These are phyloP conservation scores for Fusarium subtropicale DNA, from an alignment of 2,329 filamentous ascomycete genomes.

Conservation along the genomic window DNA sequence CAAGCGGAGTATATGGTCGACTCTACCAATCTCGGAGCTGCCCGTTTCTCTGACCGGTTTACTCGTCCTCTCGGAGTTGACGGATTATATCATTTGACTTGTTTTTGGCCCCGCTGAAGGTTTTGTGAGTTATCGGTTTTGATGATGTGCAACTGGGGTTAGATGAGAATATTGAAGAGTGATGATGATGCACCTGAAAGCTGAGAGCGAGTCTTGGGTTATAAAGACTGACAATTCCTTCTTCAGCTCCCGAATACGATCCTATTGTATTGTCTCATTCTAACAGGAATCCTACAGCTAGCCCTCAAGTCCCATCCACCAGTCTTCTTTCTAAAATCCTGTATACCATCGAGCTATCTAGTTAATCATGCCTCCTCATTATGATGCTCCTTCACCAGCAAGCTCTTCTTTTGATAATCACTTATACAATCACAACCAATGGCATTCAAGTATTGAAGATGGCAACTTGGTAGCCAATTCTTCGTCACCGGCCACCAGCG, in stretches of 20 bases:
- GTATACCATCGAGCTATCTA: not conserved
- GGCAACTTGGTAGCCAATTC: conserved; percentile 48
- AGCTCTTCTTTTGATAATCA: conserved; percentile 26
- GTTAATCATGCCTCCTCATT: conserved; percentile 40
- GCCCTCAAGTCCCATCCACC: not conserved
- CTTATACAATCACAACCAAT: conserved; percentile 50
- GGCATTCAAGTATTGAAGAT: conserved; percentile 38
- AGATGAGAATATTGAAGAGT: not conserved
- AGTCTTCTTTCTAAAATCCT: not conserved
- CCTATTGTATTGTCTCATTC: not conserved
- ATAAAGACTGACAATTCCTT: conserved; percentile 11
- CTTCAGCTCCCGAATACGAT: too few species aligned
- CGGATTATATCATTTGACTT: conserved; percentile 33
- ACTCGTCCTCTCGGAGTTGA: conserved; percentile 19
- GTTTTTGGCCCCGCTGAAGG: conserved; percentile 17
- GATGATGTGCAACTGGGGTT: conserved; percentile 6
- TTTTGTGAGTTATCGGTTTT: conserved; percentile 13
- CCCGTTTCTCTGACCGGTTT: conserved; percentile 32
- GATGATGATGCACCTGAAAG: not conserved
- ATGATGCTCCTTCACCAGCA: conserved; percentile 40
- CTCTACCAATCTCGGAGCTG: conserved; percentile 37
- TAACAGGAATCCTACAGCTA: not conserved
- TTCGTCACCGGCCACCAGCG: conserved; percentile 54
- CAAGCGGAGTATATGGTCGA: conserved; percentile 27
- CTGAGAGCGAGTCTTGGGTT: not conserved